Evolutionary conservation across 768 basidiomycete genomes (phyloP).

Genomic region (Lactarius vividus): DNA sequence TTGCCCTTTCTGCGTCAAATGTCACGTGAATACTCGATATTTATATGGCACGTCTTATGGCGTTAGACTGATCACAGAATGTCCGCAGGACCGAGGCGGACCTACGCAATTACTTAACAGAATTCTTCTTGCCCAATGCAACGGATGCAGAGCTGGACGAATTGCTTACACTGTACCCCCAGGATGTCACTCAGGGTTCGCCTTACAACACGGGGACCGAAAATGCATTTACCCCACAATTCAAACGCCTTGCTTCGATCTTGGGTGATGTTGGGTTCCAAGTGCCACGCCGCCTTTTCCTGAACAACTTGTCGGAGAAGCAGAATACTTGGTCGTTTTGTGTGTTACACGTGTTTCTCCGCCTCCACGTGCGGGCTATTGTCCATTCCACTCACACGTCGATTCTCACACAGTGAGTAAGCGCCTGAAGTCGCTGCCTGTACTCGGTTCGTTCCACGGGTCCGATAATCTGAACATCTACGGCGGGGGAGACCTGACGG

Average conservation of each 20-base stretch:
- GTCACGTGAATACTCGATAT: not conserved
- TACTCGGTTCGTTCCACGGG: not conserved
- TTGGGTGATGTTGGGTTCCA: not conserved
- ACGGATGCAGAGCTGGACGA: not conserved
- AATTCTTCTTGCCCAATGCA: not conserved
- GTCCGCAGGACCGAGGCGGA: not conserved
- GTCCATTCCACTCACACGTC: not conserved
- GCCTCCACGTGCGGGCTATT: no score
- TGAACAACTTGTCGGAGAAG: not conserved
- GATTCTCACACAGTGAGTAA: not conserved
- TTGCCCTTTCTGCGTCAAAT: not conserved
- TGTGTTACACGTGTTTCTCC: not conserved
- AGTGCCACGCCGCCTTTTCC: not conserved
- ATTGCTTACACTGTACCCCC: not conserved
- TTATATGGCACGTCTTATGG: not conserved
- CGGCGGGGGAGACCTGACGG: not conserved
- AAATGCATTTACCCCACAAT: not conserved
- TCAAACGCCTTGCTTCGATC: not conserved
- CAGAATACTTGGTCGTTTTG: no score
- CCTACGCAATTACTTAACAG: not conserved
- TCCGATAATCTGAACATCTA: not conserved
- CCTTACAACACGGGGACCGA: not conserved
- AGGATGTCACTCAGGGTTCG: not conserved
- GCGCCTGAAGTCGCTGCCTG: not conserved
- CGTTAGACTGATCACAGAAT: not conserved